Evolutionary conservation across 441 rosid genomes (phyloP).

Genomic region (Metrosideros polymorpha): DNA sequence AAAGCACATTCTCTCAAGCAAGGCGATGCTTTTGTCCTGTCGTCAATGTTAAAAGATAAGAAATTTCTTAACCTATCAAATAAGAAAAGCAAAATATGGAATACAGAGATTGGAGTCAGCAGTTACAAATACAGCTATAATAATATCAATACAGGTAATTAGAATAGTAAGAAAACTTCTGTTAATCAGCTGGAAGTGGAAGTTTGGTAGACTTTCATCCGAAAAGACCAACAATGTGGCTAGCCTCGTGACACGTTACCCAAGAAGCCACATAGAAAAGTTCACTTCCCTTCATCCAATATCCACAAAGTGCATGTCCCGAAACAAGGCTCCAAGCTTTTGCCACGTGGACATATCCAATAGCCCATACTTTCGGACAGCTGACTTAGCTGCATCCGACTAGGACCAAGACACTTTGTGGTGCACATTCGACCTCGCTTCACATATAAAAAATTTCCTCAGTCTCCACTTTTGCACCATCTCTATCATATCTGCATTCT

Average conservation of each 20-base stretch:
- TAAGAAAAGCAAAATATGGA: neutral
- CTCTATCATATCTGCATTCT: neutral
- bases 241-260: conserved; percentile 25
- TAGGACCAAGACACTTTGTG: conserved; percentile 21
- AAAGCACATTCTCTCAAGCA: neutral
- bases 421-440: conserved; percentile 23
- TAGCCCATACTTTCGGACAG: conserved; percentile 17
- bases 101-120: neutral
- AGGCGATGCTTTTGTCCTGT: neutral
- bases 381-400: conserved; percentile 3
- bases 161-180: neutral
- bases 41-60: neutral
- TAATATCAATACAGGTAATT: neutral
- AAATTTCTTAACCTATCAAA: neutral
- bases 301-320: neutral
- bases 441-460: neutral
- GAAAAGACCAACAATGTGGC: conserved; percentile 12
- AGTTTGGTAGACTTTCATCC: neutral
- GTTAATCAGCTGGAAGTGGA: neutral
- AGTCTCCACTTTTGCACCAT: neutral
- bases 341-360: conserved; percentile 35
- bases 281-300: neutral
- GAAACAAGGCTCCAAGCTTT: neutral
- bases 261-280: conserved; percentile 3
- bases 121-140: neutral